phyloP scores from a whole-genome alignment of 495 filamentous ascomycete species.

The Chaetomium tenue region DNA sequence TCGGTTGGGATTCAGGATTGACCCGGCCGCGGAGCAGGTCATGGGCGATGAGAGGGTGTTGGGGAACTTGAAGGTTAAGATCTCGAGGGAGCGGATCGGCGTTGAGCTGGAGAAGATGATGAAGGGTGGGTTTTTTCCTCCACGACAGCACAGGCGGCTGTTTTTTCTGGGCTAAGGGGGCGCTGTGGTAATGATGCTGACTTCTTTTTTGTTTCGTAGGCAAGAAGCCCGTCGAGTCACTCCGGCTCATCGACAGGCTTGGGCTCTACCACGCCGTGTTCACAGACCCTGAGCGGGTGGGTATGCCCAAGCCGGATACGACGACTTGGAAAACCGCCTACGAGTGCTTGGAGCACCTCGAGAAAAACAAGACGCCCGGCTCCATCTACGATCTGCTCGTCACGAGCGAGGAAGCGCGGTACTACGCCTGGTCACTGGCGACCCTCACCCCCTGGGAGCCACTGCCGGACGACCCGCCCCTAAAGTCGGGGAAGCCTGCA shows the following conservation, averaged over 20 bases:
- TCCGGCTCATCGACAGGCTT: slow-evolving; percentile 72
- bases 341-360: slow-evolving; percentile 47
- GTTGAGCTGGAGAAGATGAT: slow-evolving; percentile 89
- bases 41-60: slow-evolving; percentile 77
- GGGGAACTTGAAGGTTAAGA: slow-evolving; percentile 77
- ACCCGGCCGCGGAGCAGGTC: slow-evolving; percentile 59
- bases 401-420: slow-evolving; percentile 57
- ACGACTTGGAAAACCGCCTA: slow-evolving; percentile 52
- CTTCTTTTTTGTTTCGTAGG: slow-evolving; percentile 49
- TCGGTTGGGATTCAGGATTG: slow-evolving; percentile 74
- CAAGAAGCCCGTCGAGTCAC: slow-evolving; percentile 63
- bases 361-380: slow-evolving; percentile 47
- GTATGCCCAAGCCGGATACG: slow-evolving; percentile 40
- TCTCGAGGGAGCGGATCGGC: slow-evolving; percentile 84
- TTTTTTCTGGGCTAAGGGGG: no score
- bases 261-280: slow-evolving; percentile 80
- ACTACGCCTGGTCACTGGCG: slow-evolving; percentile 72
- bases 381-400: slow-evolving; percentile 57
- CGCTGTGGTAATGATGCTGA: not conserved
- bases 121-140: slow-evolving; percentile 52
- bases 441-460: slow-evolving; percentile 74
- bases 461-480: slow-evolving; percentile 46
- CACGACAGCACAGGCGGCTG: no score
- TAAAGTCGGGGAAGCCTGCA: slow-evolving; percentile 46
- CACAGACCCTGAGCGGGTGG: slow-evolving; percentile 54